Evolutionary conservation across 345 rosid species (phyloP), one percentile per base, ranked within the genome.

Genomic region (Lagerstroemia speciosa): DNA sequence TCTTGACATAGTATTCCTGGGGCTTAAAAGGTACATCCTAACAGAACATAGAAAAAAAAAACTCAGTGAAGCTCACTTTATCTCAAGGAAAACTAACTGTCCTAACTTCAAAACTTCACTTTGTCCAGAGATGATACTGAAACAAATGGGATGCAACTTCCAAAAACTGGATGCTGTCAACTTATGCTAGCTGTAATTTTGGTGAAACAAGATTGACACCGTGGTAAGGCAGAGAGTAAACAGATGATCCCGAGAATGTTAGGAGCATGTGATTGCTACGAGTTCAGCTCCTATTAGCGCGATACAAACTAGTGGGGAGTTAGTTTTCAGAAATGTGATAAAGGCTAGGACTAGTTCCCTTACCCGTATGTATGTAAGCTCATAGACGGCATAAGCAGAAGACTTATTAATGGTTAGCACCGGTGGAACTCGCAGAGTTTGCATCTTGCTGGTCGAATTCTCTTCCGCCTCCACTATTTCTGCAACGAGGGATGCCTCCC

Each of bases 401-500:
- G 97, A 84, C 71, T 94, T 94, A 63, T 84, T 86, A 74, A 94
- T 76, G 2, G 96, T 87, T 9, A 94, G 67, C 30, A 84, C 87
- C 10, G 99, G 96, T 9, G 96, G 97, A 31, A 86, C 80, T 67
- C 99, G 77, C 72, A 94, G 68, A 3, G 91, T 88, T 67, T 79
- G 85, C 97, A 91, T 91, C 73, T 78, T 78, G 50, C 64, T 80
- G 32, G 89, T 81, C 7, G 95, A 84, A 69, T 91, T 94, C 82
- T 91, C 91, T 88, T 94, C 97, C 20, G 89, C 95, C 80, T 93
- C 98, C 67, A 88, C 97, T 60, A 93, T 71, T 78, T 91, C 96
- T 17, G 96, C 96, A 29, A 93, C 85, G 1, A 93, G 86, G 22
- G 92, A 93, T 50, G 98, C 90, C 73, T 93, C 98, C 64, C 90